Evolutionary conservation across 1,284 basidiomycete genomes (phyloP).

Genomic region (Jaminaea rosea): DNA sequence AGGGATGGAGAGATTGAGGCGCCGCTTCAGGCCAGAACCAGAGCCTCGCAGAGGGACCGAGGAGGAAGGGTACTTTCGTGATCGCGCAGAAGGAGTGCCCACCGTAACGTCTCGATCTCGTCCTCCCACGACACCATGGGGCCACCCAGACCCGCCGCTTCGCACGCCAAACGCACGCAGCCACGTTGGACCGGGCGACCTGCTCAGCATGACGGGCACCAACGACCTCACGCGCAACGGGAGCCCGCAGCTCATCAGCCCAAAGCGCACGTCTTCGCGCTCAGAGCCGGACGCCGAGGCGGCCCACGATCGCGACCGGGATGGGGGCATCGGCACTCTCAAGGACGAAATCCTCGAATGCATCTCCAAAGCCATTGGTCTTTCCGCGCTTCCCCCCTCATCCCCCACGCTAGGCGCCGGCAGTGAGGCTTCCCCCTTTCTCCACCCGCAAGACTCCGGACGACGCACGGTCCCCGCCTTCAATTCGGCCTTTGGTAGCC

Average conservation of each 20-base stretch:
- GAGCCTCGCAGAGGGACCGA: no score
- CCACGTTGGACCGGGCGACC: constrained; percentile 51
- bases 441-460: constrained; percentile 20
- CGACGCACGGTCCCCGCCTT: constrained; percentile 49
- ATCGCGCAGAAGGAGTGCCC: not conserved
- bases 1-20: constrained; percentile 76
- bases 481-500: constrained; percentile 70
- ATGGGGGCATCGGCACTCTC: constrained; percentile 50
- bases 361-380: constrained; percentile 91
- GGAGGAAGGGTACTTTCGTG: constrained; percentile 5
- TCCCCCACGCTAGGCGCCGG: constrained; percentile 33
- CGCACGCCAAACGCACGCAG: constrained; percentile 31
- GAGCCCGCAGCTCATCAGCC: not conserved
- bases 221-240: constrained; percentile 5
- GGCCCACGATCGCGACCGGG: no score
- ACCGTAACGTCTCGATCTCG: not conserved
- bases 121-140: constrained; percentile 28
- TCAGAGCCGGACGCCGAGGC: not conserved
- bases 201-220: constrained; percentile 51
- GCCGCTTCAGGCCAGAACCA: constrained; percentile 55
- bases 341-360: constrained; percentile 91
- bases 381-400: constrained; percentile 64
- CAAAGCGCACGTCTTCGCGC: not conserved
- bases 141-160: constrained; percentile 34
- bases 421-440: constrained; percentile 44